These are phyloP conservation scores for Chrysoporthe puriensis DNA, from an alignment of 2,329 filamentous ascomycete species.

Conservation along the genomic window DNA sequence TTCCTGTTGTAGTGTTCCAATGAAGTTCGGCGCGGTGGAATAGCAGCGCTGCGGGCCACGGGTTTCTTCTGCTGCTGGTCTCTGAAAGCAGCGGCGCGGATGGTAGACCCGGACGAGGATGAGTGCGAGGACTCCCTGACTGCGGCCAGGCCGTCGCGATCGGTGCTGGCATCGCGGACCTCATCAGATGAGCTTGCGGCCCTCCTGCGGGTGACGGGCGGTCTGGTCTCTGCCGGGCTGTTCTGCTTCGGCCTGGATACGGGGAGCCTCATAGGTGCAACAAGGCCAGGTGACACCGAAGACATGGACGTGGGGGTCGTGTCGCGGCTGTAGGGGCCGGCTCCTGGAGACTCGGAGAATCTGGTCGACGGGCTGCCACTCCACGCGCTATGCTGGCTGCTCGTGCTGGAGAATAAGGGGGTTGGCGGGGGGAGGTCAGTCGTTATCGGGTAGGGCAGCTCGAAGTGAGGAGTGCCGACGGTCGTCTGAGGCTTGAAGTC, in stretches of 20 bases:
- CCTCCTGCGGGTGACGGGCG: conserved; percentile 62
- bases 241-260: conserved; percentile 55
- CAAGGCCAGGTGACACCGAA: conserved; percentile 70
- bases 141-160: conserved; percentile 63
- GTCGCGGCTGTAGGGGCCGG: conserved; percentile 73
- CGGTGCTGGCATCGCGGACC: conserved; percentile 47
- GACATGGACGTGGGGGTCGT: conserved; percentile 80
- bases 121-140: conserved; percentile 73
- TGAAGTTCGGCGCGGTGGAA: conserved; percentile 64
- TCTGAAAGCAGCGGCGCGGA: conserved; percentile 56
- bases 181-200: conserved; percentile 60
- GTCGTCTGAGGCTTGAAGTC: conserved; percentile 45
- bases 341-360: conserved; percentile 72
- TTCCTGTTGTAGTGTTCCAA: conserved; percentile 54
- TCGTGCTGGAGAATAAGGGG: conserved; percentile 64
- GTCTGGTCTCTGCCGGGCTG: conserved; percentile 60
- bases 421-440: conserved; percentile 70
- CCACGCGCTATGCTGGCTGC: conserved; percentile 59
- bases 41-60: conserved; percentile 57
- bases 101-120: conserved; percentile 73
- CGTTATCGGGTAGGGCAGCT: conserved; percentile 59
- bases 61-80: conserved; percentile 50
- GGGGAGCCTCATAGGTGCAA: conserved; percentile 51
- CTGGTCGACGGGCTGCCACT: conserved; percentile 76
- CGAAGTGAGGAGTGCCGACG: conserved; percentile 43